Percentiles rank a stretch among this genome's conserved stretches.
Evolutionary conservation across 2,329 filamentous ascomycete species (phyloP).

Genomic region (Knoxdaviesia capensis): DNA sequence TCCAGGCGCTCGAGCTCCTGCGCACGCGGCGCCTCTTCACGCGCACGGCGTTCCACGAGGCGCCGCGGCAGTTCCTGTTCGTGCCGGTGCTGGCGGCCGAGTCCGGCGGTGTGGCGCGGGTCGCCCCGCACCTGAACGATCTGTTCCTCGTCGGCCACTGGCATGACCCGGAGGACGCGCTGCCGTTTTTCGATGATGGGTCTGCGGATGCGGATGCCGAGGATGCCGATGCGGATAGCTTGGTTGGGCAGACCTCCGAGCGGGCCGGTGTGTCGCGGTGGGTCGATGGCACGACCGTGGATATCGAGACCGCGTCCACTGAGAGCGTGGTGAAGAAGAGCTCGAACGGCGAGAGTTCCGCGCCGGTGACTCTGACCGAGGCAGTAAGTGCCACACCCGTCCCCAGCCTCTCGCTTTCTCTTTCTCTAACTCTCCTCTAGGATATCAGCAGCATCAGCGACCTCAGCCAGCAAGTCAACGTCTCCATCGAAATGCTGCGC

Average conservation of each 20-base stretch:
- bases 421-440: conserved; percentile 10
- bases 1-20: conserved; percentile 62
- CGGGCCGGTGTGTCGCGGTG: conserved; percentile 17
- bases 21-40: conserved; percentile 62
- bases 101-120: conserved; percentile 23
- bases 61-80: conserved; percentile 63
- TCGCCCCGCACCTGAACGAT: conserved; percentile 50
- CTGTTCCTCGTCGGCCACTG: conserved; percentile 77
- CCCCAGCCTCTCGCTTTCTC: not conserved
- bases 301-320: conserved; percentile 14
- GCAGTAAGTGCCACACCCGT: conserved; percentile 14
- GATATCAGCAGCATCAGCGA: conserved; percentile 39
- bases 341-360: conserved; percentile 6
- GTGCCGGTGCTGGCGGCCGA: conserved; percentile 44
- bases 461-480: conserved; percentile 34
- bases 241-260: too few species aligned
- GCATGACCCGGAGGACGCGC: conserved; percentile 53
- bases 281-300: conserved; percentile 14
- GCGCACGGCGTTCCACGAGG: conserved; percentile 49
- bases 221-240: conserved; percentile 9
- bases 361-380: conserved; percentile 14
- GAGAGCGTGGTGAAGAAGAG: conserved; percentile 24
- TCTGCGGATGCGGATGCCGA: conserved; percentile 14
- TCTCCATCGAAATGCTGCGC: conserved; percentile 58
- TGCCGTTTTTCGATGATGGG: conserved; percentile 52